A percentile compares a stretch with the other conserved stretches of the same genome.
phyloP scores from a whole-genome alignment of 768 basidiomycete genomes.

The Lactarius trivialis region DNA sequence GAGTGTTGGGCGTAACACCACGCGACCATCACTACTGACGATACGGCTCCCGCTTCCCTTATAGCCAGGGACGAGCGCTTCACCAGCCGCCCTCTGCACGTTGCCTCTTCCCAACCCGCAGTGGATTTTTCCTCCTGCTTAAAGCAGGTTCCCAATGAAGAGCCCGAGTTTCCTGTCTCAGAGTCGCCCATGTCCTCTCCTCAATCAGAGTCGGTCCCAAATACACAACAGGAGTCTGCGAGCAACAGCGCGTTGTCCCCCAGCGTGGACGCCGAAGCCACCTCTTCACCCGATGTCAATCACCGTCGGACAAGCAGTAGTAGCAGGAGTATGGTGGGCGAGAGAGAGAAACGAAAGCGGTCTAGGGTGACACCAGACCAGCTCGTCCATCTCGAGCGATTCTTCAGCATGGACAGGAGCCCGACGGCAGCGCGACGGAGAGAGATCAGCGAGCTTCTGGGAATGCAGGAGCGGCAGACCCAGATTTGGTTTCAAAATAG shows the following conservation, averaged over 20 bases:
- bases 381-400: conserved; percentile 64
- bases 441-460: conserved; percentile 66
- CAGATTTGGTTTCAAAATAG: conserved; percentile 90
- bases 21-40: not conserved
- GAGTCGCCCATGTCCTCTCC: conserved; percentile 21
- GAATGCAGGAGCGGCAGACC: conserved; percentile 82
- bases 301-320: conserved; percentile 16
- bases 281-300: conserved; percentile 15
- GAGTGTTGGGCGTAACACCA: not conserved
- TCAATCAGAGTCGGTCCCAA: conserved; percentile 14
- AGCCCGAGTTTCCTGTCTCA: conserved; percentile 1
- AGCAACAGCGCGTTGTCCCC: conserved; percentile 16
- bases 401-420: conserved; percentile 62
- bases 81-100: conserved; percentile 1
- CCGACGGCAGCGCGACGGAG: conserved; percentile 65
- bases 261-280: conserved; percentile 6
- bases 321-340: conserved; percentile 23
- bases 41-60: not conserved
- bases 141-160: conserved; percentile 4
- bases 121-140: conserved; percentile 1
- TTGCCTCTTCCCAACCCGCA: not conserved
- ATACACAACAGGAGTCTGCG: conserved; percentile 3
- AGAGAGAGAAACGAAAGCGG: conserved; percentile 61
- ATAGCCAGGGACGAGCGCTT: conserved; percentile 21
- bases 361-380: conserved; percentile 77